Percentiles rank a stretch among this genome's conserved stretches.
These are phyloP conservation scores for Apiospora kogelbergensis DNA, from an alignment of 2,329 filamentous ascomycete genomes.

Conservation along the genomic window DNA sequence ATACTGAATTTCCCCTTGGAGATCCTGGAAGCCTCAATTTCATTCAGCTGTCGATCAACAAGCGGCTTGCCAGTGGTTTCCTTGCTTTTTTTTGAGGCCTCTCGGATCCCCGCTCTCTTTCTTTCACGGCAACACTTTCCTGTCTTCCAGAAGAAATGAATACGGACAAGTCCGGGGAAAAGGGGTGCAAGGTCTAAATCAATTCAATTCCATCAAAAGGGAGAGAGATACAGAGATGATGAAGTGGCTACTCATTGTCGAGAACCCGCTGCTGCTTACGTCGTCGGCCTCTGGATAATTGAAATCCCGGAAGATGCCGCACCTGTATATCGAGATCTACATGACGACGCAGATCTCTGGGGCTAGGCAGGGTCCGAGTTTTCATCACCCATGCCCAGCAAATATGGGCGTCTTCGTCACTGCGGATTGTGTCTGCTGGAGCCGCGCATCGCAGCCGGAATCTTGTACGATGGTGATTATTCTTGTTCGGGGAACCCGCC, in stretches of 20 bases:
- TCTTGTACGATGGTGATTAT: background rate
- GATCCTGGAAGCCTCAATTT: background rate
- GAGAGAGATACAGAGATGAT: too few species aligned
- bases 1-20: background rate
- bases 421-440: background rate
- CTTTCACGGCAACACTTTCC: background rate
- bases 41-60: background rate
- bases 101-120: background rate
- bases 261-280: too few species aligned
- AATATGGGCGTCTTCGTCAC: background rate
- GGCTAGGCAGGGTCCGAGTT: background rate
- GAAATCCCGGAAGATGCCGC: slow-evolving; percentile 3
- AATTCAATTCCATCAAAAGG: too few species aligned
- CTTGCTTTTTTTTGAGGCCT: background rate
- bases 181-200: background rate
- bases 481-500: background rate
- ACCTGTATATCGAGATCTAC: background rate
- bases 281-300: background rate
- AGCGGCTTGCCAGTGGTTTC: background rate
- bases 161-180: background rate
- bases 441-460: background rate
- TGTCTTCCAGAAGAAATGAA: background rate
- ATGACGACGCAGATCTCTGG: background rate
- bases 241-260: too few species aligned
- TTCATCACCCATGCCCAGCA: background rate